These are phyloP conservation scores for Teratosphaeria destructans DNA, from an alignment of 2,329 filamentous ascomycete genomes.

Conservation along the genomic window DNA sequence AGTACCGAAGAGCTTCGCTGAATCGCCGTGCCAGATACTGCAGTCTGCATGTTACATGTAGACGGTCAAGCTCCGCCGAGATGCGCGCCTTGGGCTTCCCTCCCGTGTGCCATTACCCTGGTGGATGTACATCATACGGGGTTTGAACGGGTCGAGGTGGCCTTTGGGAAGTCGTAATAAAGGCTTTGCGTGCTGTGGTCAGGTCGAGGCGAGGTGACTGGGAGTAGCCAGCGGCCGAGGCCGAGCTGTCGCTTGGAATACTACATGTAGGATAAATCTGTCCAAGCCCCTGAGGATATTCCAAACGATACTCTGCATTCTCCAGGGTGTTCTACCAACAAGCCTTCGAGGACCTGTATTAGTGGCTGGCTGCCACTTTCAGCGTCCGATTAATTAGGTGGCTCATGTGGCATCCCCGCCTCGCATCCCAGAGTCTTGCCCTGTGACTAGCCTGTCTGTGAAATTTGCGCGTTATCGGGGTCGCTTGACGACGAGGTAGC, in stretches of 20 bases:
- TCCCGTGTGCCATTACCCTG: background rate
- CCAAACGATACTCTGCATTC: background rate
- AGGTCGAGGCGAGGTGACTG: background rate
- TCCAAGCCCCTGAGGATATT: no score
- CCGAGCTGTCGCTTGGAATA: background rate
- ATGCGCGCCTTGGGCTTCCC: background rate
- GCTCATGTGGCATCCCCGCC: no score
- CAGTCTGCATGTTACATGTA: background rate
- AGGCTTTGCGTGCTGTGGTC: background rate
- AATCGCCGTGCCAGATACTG: background rate
- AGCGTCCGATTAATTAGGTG: no score
- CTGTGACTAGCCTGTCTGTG: no score
- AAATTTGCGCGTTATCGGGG: no score
- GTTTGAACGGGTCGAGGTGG: background rate
- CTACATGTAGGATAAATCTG: background rate
- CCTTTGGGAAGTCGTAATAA: background rate
- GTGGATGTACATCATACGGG: background rate
- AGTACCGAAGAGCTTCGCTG: background rate
- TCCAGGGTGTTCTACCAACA: no score
- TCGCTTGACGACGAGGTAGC: no score
- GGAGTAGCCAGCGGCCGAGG: background rate
- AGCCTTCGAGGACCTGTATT: no score
- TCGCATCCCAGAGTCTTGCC: no score
- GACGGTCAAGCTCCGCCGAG: background rate
- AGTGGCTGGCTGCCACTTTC: no score